Evolutionary conservation across 768 basidiomycete genomes (phyloP), one percentile per base, ranked within the genome.

Genomic region (Auriscalpium vulgare): DNA sequence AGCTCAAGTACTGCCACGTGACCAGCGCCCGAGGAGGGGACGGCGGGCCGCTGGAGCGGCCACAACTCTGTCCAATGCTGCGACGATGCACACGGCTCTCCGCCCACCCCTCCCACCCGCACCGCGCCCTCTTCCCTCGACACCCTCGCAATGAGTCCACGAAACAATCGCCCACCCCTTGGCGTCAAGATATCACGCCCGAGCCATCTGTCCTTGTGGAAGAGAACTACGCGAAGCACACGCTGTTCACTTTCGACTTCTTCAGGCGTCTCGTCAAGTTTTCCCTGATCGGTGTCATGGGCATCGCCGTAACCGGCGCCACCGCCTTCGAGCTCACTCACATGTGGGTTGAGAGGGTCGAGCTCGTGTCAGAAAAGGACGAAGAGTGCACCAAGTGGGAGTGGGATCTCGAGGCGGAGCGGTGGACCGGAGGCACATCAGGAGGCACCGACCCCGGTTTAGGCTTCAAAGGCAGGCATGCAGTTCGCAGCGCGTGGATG

Each of bases 401-500:
- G 63, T 89, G 87, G 88, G 77, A 84, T 64, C 64, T 75, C 3
- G 81, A 85, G 47, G 73, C 73, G 16, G 83, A 84, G 53, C 72
- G 73, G 51, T 89, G 87, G 87, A 74, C 82, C 8, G 82, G 71
- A 61, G 57, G 72, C 29, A 56, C 57, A 14, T 48, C 40, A 36
- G 84, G 83, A 6, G 88, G 88, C 48, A 90, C 88, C n/a, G 86
- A 90, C 66, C 76, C 84, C 4, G 78, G 71, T n/a, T 70, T 90
- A 9, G 84, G 86, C 2, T 75, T 79, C 64, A 73, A 71, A 62
- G 85, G 76, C 19, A 72, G 85, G 29, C 82, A 85, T 65, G 75
- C 78, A 44, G 69, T 86, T 1, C 82, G 88, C 37, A 77, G 78
- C 35, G 85, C 88, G 11, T 91, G 87, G 87, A 82, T 85, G 70